Evolutionary conservation across 768 basidiomycete genomes (phyloP), one percentile per base, ranked within the genome.

Genomic region (Pluteus cervinus): DNA sequence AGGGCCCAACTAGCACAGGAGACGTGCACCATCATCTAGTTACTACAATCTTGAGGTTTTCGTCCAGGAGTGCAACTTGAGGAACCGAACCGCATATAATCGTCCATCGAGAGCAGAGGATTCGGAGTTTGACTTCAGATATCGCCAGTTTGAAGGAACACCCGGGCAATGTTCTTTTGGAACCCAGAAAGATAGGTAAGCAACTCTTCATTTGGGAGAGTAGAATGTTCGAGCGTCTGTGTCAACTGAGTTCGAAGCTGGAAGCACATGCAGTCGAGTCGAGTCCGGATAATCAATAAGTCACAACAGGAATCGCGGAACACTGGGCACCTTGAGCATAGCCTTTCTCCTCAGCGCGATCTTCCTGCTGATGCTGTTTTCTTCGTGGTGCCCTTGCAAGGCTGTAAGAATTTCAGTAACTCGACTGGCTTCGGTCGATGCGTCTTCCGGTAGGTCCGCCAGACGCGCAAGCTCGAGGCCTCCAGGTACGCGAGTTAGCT

Each of bases 391-490:
- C 3, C 67, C 65, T 40, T 86, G 76, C 6, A 80, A 57, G 15
- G 73, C 73, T 3, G 69, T 60, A 7, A 96, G 71, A 7, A 58
- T 62, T 10, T 67, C 65, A 2, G 88, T 75, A 0, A 87, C 75
- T 39, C 75, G 64, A 41, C 61, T 71, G 4, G 74, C 81, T 55
- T 85, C 79, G 4, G 50, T 44, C 28, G 92, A 55, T 9, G 94
- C 76, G 32, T 85, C 75, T 0, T 56, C 44, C 0, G 94, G 94
- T 1, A 99, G 66, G 51, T 92, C 89, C 1, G 90, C 92, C 4
- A 94, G 71, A 32, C 77, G 76, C 9, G 93, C 92, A 18, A 97
- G 73, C 48, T 96, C 86, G 8, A 99, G 65, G 3, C 94, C 93
- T 93, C 45, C 16, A 24, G 24, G 11, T 14, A 15, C 18, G 16